Conservation (phyloP, 768 basidiomycete genomes). For the Phlegmacium glaucopus region DNA sequence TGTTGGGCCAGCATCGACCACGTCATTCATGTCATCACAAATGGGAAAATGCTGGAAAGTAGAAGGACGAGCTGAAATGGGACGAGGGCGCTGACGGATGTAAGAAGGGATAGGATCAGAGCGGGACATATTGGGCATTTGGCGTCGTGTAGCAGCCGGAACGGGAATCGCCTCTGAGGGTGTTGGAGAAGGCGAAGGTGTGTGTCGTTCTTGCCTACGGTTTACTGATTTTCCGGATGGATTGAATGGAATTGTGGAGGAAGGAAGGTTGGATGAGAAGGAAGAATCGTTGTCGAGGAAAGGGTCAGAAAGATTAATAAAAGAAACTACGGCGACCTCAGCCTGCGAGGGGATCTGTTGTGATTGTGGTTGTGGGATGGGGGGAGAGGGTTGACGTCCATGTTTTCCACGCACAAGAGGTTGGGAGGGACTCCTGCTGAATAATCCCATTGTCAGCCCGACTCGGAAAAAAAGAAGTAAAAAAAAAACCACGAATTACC, state of each 20-base stretch:
- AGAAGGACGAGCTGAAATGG: constrained; percentile 28
- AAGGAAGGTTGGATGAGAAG: constrained; percentile 16
- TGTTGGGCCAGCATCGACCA: constrained; percentile 31
- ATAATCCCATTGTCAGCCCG: constrained; percentile 1
- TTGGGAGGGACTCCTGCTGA: constrained; percentile 42
- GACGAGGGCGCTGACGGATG: constrained; percentile 22
- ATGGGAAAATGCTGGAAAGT: constrained; percentile 53
- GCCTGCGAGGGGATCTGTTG: constrained; percentile 54
- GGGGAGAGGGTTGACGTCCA: constrained; percentile 63
- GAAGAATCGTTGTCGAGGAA: constrained; percentile 29
- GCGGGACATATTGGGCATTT: constrained; percentile 34
- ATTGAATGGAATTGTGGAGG: constrained; percentile 41
- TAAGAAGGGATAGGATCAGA: constrained; percentile 50
- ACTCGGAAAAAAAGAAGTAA: not conserved
- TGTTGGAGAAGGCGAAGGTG: constrained; percentile 35
- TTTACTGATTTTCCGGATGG: constrained; percentile 58
- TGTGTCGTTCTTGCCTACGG: constrained; percentile 43
- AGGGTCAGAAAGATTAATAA: constrained; percentile 42
- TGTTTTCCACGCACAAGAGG: constrained; percentile 42
- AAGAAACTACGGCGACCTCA: constrained; percentile 46
- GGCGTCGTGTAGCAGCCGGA: constrained; percentile 27
- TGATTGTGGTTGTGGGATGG: constrained; percentile 26
- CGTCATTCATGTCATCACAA: constrained; percentile 69
- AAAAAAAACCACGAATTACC: constrained; percentile 10
- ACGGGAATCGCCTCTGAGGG: constrained; percentile 46